Evolutionary conservation across 352 stramenopile genomes (phyloP).

Genomic region (Blastocystis sp.): DNA sequence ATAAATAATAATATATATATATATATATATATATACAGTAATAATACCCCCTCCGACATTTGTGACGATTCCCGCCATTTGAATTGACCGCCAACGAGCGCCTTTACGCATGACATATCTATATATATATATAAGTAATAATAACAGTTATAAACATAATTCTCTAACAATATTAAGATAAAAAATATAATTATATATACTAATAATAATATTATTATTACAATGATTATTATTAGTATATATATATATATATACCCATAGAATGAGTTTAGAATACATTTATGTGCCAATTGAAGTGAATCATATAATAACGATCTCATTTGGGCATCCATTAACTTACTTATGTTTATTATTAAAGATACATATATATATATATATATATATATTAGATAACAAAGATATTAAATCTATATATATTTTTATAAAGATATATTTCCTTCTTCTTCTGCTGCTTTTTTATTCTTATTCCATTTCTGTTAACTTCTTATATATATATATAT

Average conservation of each 20-base stretch:
- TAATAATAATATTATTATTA: too few species aligned
- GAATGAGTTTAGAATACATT: constrained; percentile 98
- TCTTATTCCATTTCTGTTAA: constrained; percentile 79
- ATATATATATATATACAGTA: constrained; percentile 44
- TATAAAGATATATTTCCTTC: constrained; percentile 40
- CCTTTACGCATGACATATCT: constrained; percentile 97
- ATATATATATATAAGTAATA: too few species aligned
- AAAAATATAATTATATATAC: constrained; percentile 41
- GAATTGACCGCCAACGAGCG: constrained; percentile 91
- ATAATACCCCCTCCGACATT: constrained; percentile 94
- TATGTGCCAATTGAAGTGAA: constrained; percentile 94
- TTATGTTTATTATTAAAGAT: constrained; percentile 20
- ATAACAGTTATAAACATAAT: background rate
- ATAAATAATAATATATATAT: background rate
- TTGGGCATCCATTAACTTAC: constrained; percentile 46
- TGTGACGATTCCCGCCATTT: constrained; percentile 97
- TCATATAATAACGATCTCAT: constrained; percentile 70
- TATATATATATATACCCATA: too few species aligned
- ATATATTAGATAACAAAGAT: too few species aligned
- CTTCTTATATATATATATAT: constrained; percentile 66
- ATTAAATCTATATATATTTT: background rate
- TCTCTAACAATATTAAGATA: background rate
- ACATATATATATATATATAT: background rate
- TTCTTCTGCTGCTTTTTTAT: constrained; percentile 52
- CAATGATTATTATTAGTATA: too few species aligned